These are phyloP conservation scores for Penicillium odoratum DNA, from an alignment of 495 filamentous ascomycete species.

Conservation along the genomic window DNA sequence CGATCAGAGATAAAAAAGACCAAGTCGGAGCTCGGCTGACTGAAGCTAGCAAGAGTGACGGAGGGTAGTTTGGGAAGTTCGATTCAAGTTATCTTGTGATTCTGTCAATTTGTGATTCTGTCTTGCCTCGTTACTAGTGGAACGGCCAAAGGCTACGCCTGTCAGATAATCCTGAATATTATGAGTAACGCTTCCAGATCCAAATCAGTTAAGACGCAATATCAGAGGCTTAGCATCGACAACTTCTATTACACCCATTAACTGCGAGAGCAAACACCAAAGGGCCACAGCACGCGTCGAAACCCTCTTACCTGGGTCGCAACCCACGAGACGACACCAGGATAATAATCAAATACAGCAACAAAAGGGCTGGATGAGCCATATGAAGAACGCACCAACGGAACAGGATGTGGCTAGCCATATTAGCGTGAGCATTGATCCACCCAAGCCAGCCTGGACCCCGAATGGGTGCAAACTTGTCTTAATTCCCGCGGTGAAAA, in stretches of 20 bases:
- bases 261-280: neutral
- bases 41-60: neutral
- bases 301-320: no score
- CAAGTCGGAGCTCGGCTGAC: neutral
- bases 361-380: neutral
- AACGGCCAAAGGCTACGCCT: neutral
- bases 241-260: neutral
- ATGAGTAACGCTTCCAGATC: neutral
- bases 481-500: neutral
- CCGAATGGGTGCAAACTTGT: neutral
- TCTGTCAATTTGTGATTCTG: neutral
- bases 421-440: neutral
- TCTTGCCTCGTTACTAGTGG: neutral
- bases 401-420: neutral
- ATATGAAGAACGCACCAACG: neutral
- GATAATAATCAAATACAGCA: neutral
- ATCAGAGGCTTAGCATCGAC: neutral
- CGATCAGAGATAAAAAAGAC: neutral
- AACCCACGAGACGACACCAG: neutral
- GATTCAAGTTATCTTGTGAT: neutral
- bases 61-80: neutral
- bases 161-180: neutral
- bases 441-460: neutral
- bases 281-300: no score
- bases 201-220: neutral